Evolutionary conservation across 2,329 filamentous ascomycete species (phyloP).

Genomic region (Pseudogymnoascus sp.): DNA sequence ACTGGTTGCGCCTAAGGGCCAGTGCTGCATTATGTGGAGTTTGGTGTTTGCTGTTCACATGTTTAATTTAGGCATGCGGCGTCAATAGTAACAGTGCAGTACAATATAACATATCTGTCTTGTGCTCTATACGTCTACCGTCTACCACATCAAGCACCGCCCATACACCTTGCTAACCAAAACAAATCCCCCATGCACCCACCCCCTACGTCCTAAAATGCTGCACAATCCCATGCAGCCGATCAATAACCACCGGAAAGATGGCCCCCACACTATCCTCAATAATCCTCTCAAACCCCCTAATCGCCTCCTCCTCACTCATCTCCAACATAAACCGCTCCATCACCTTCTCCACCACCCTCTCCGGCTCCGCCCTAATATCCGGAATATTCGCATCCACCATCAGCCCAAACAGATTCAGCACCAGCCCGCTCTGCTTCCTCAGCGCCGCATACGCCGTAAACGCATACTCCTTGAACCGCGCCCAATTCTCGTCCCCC

Average conservation of each 20-base stretch:
- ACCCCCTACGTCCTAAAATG: constrained; percentile 66
- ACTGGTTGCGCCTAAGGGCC: neutral
- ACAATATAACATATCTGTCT: neutral
- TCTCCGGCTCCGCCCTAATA: constrained; percentile 84
- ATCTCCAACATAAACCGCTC: constrained; percentile 90
- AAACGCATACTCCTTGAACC: constrained; percentile 94
- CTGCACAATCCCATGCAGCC: constrained; percentile 88
- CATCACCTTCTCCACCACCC: constrained; percentile 88
- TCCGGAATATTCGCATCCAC: constrained; percentile 96
- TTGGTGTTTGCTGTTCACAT: neutral
- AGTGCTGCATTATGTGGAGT: constrained; percentile 2
- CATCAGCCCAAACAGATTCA: constrained; percentile 96
- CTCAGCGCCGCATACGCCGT: constrained; percentile 86
- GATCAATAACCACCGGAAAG: constrained; percentile 90
- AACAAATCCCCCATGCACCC: neutral
- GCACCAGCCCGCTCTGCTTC: constrained; percentile 81
- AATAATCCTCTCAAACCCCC: constrained; percentile 81
- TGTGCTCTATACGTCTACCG: neutral
- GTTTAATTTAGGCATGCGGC: neutral
- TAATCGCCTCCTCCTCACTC: constrained; percentile 83
- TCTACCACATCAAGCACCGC: neutral
- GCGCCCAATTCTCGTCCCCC: constrained; percentile 68
- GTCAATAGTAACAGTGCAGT: neutral
- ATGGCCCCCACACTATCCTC: constrained; percentile 84
- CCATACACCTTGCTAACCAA: neutral